phyloP scores from a whole-genome alignment of 2,329 filamentous ascomycete genomes.

The Neophaeococcomyces aloes region DNA sequence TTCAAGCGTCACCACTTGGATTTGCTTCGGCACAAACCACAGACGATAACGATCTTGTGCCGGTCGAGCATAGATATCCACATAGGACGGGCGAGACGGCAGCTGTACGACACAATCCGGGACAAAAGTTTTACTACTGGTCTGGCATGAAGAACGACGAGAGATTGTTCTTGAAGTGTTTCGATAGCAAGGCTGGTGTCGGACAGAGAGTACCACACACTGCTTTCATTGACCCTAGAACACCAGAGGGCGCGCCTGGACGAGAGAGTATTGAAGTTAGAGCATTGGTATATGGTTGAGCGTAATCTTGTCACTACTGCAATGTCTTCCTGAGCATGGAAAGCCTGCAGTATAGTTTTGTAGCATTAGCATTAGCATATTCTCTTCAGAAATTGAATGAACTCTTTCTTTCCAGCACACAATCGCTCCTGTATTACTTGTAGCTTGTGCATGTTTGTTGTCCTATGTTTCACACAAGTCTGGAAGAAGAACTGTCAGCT shows the following conservation, averaged over 20 bases:
- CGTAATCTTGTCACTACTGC: not conserved
- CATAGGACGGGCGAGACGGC: conserved; percentile 64
- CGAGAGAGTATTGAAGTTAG: conserved; percentile 86
- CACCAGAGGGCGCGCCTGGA: conserved; percentile 55
- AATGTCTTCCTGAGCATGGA: not conserved
- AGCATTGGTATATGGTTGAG: conserved; percentile 65
- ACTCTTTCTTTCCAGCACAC: too few relatives aligned
- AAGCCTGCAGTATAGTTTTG: too few relatives aligned
- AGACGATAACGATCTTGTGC: conserved; percentile 53
- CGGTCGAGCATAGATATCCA: conserved; percentile 64
- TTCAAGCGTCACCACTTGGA: conserved; percentile 47
- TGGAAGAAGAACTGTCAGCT: too few relatives aligned
- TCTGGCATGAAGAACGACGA: conserved; percentile 66
- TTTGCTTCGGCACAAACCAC: conserved; percentile 48
- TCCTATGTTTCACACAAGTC: too few relatives aligned
- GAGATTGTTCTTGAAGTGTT: conserved; percentile 67
- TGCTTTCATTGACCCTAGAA: conserved; percentile 68
- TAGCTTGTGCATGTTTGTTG: too few relatives aligned
- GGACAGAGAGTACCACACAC: conserved; percentile 54
- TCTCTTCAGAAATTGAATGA: too few relatives aligned
- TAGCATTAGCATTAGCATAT: too few relatives aligned
- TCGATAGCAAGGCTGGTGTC: conserved; percentile 49
- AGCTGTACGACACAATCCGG: conserved; percentile 49
- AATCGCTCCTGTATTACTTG: too few relatives aligned
- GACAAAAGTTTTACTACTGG: conserved; percentile 68